Base-by-base conservation (phyloP, 139 green algal species). In the Chlamydomonas urium region DNA sequence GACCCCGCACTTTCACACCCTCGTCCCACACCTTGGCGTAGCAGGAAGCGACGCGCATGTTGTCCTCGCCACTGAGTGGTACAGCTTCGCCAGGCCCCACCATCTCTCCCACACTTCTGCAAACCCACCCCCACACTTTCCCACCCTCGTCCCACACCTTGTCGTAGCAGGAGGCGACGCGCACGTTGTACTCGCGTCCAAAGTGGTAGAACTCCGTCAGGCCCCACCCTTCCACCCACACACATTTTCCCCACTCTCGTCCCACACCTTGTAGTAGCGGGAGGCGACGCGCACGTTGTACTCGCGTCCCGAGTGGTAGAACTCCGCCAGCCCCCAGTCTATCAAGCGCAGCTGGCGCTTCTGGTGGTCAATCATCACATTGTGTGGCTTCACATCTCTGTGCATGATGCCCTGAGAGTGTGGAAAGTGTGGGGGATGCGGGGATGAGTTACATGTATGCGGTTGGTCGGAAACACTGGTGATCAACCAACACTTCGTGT, bases 201-300 rank as follows among this genome's bases (percentile, higher is more conserved):
- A 93, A 90, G 76, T 97, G 90, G 87, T 98, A 99, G 77, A 99
- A 98, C 83, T 99, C 95, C n/a, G n/a, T n/a, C n/a, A n/a, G n/a
- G n/a, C n/a, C n/a, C n/a, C n/a, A n/a, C n/a, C n/a, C n/a, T n/a
- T n/a, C n/a, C n/a, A n/a, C n/a, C n/a, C n/a, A n/a, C n/a, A n/a
- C n/a, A n/a, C n/a, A n/a, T n/a, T n/a, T n/a, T n/a, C n/a, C n/a
- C n/a, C n/a, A n/a, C n/a, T n/a, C n/a, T n/a, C n/a, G n/a, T n/a
- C n/a, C n/a, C n/a, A 4, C 4, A 73, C 66, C 47, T 62, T 65
- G 28, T 73, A 70, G 42, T 73, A 73, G 4, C 66, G 26, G 1
- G 81, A 90, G 1, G 95, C 95, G 38, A 99, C 95, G 23, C 95
- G 89, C 65, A 99, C 95, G 79, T 99, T 99, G 86, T 99, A 99